Percentiles rank a stretch among this genome's conserved stretches.
Evolutionary conservation across 1,284 basidiomycete species (phyloP).

Genomic region (Ganoderma leucocontextum): DNA sequence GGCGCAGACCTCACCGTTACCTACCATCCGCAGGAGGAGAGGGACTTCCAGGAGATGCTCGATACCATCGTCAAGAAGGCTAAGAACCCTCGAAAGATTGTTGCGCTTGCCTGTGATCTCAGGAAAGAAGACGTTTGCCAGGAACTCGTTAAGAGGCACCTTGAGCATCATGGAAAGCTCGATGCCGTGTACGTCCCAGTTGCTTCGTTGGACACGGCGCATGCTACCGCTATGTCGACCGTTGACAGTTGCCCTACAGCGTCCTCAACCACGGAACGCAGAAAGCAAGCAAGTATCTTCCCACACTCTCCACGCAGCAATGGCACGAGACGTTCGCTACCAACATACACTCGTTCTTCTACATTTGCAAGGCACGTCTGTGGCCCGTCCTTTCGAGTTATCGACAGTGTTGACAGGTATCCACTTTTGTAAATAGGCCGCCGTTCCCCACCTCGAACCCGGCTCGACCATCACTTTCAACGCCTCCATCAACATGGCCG

Average conservation of each 20-base stretch:
- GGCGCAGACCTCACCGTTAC: conserved; percentile 64
- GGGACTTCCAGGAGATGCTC: conserved; percentile 52
- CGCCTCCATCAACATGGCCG: conserved; percentile 56
- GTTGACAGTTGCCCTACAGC: conserved; percentile 34
- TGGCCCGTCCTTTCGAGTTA: conserved; percentile 35
- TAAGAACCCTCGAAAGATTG: conserved; percentile 49
- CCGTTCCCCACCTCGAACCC: conserved; percentile 49
- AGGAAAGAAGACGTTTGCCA: conserved; percentile 53
- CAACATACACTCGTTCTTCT: conserved; percentile 62
- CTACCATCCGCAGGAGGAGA: conserved; percentile 56
- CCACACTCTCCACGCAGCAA: conserved; percentile 54
- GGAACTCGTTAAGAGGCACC: conserved; percentile 52
- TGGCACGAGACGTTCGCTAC: conserved; percentile 61
- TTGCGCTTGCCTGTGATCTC: conserved; percentile 52
- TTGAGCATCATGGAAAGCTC: conserved; percentile 50
- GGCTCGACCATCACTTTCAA: conserved; percentile 60
- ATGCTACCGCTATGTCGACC: background rate
- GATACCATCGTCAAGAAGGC: conserved; percentile 51
- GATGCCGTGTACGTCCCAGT: conserved; percentile 51
- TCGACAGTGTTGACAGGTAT: background rate
- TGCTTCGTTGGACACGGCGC: background rate
- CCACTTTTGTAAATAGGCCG: conserved; percentile 25
- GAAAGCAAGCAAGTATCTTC: conserved; percentile 53
- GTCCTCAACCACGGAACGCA: conserved; percentile 65
- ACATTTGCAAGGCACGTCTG: conserved; percentile 53